Base-by-base conservation (phyloP, 306 rosid genomes). In the Malus orientalis region DNA sequence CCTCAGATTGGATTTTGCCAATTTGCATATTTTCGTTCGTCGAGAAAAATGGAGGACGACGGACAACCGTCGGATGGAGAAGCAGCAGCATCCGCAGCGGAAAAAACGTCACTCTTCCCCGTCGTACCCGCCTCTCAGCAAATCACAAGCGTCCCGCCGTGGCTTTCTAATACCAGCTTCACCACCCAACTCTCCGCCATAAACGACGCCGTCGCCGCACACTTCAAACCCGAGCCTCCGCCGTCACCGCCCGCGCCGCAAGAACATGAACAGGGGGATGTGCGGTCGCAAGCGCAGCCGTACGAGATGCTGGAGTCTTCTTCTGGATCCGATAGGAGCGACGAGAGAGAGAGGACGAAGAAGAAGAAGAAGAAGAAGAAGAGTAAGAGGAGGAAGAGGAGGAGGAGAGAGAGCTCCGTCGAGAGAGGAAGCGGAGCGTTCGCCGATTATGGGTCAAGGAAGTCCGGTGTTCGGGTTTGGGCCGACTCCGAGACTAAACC, bases 261-360 rank as follows among this genome's bases (percentile, higher is more conserved):
- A 4, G 59, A 60, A 20, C 25, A 79, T 13, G 78, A 55, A 29
- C 61, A 67, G 27, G 87, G 66, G 25, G 84, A 76, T 13, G 69
- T 60, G 51, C 81, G 44, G 30, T 53, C 71, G 4, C 77, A 74
- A 47, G 63, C 23, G 44, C 74, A 80, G 51, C 71, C 85, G 54
- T 91, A 89, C 51, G 90, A 90, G 78, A 81, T 88, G 81, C 90
- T 95, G 74, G 95, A 90, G 70, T 93, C 97, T 79, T 93, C 98
- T 78, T 84, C 89, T 23, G 92, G 75, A 68, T 89, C 96, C 4
- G 95, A 87, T 13, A 75, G 81, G 38, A 81, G 70, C 5, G 65
- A 36, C 11, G 84, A 55, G 30, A 27, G 71, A 23, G 84, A 60
- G 33, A 84, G 75, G 77, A 74, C 20, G 71, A 81, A 73, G 71